Evolutionary conservation across 148 eudicot species (phyloP).

Genomic region (Polygonum aviculare): DNA sequence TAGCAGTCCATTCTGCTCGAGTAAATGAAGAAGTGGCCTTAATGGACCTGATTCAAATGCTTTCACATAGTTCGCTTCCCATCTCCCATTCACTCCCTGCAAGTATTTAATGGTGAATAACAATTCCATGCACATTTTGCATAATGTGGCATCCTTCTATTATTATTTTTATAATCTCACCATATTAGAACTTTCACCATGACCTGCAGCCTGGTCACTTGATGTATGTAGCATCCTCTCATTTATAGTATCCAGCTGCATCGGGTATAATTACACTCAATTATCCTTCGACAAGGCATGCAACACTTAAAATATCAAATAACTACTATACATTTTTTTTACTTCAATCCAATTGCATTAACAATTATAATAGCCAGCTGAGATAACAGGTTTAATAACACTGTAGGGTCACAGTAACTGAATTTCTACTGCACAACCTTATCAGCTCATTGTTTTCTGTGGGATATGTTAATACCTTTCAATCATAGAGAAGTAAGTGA

Average conservation of each 20-base stretch:
- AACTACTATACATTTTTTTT: background rate
- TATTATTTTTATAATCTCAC: conserved; percentile 17
- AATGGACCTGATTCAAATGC: conserved; percentile 48
- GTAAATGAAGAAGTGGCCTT: conserved; percentile 46
- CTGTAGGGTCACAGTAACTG: background rate
- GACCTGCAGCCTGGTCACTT: conserved; percentile 14
- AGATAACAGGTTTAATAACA: background rate
- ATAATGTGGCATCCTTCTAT: background rate
- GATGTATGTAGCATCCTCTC: conserved; percentile 48
- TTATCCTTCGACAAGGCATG: background rate
- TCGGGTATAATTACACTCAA: background rate
- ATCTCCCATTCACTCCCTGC: conserved; percentile 31
- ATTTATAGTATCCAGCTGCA: conserved; percentile 78
- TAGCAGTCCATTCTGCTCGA: conserved; percentile 48
- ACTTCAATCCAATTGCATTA: background rate
- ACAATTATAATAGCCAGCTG: background rate
- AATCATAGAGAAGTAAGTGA: background rate
- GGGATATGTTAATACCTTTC: background rate
- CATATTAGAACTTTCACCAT: conserved; percentile 20
- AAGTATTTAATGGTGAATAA: background rate
- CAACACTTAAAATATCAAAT: background rate
- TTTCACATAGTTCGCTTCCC: conserved; percentile 15
- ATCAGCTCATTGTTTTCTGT: background rate
- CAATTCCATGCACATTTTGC: background rate
- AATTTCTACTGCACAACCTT: background rate